Conservation (phyloP, 495 filamentous ascomycete genomes). For the Lasiosphaeriaceae sp. region DNA sequence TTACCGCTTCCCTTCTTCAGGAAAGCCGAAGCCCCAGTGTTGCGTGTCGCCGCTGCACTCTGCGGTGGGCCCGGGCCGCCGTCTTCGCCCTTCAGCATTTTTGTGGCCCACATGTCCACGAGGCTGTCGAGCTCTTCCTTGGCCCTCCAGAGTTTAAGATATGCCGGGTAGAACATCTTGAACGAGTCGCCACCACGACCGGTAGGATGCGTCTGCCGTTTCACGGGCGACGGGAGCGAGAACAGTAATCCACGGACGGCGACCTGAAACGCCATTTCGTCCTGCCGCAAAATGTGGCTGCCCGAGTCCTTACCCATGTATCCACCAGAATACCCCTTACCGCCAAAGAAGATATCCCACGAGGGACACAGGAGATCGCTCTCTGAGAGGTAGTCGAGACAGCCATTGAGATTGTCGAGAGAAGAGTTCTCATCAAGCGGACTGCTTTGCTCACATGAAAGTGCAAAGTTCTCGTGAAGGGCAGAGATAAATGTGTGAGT, state of each 20-base stretch:
- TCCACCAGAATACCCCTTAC: conserved; percentile 37
- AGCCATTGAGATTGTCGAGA: conserved; percentile 66
- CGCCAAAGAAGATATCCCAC: conserved; percentile 51
- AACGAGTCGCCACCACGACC: conserved; percentile 53
- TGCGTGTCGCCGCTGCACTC: conserved; percentile 15
- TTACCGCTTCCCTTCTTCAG: background rate
- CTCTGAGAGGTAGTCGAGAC: conserved; percentile 81
- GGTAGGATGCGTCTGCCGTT: conserved; percentile 49
- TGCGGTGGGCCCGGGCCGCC: conserved; percentile 14
- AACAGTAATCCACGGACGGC: conserved; percentile 81
- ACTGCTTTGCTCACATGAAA: conserved; percentile 67
- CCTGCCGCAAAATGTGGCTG: conserved; percentile 74
- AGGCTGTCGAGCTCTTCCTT: conserved; percentile 73
- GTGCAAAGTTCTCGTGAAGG: conserved; percentile 89
- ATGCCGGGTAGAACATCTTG: conserved; percentile 86
- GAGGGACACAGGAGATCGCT: conserved; percentile 73
- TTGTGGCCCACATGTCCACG: conserved; percentile 63
- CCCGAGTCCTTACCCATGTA: conserved; percentile 49
- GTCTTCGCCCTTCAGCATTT: conserved; percentile 48
- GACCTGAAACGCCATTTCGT: conserved; percentile 87
- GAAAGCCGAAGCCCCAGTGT: background rate
- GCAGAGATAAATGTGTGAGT: conserved; percentile 83
- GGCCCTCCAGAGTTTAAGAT: conserved; percentile 69
- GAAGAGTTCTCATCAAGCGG: conserved; percentile 43
- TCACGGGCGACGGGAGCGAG: conserved; percentile 79